These are phyloP conservation scores for Diaporthe batatas DNA, from an alignment of 2,329 filamentous ascomycete species.

Conservation along the genomic window DNA sequence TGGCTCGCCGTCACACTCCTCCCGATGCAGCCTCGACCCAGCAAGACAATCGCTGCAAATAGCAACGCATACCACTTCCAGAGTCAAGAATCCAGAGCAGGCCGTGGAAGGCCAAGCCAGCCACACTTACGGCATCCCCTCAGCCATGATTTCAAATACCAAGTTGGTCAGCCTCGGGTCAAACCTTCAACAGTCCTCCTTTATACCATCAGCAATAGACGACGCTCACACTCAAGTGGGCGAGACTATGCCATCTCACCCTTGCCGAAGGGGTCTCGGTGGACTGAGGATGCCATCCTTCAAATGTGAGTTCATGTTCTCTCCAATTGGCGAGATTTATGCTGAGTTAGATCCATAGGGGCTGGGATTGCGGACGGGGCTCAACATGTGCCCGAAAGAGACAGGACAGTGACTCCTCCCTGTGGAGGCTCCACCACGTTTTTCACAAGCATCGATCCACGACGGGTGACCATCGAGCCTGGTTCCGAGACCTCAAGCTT, in stretches of 20 bases:
- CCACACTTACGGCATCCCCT: background rate
- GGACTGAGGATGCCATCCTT: slow-evolving; percentile 35
- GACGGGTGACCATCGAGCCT: slow-evolving; percentile 42
- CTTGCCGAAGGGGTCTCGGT: slow-evolving; percentile 10
- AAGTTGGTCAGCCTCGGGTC: background rate
- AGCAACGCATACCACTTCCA: background rate
- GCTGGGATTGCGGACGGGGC: background rate
- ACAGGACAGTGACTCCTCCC: slow-evolving; percentile 9
- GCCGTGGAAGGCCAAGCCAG: no score
- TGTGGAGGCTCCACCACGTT: slow-evolving; percentile 6
- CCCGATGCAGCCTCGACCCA: background rate
- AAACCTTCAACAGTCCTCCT: background rate
- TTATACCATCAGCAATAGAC: background rate
- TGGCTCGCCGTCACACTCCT: background rate
- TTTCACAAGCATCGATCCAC: slow-evolving; percentile 27
- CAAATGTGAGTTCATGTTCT: slow-evolving; percentile 22
- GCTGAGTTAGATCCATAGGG: slow-evolving; percentile 16
- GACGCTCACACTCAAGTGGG: background rate
- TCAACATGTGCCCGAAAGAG: background rate
- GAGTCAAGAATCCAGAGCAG: background rate
- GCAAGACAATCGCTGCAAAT: background rate
- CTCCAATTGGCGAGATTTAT: background rate
- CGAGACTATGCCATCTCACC: background rate
- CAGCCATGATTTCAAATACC: background rate
- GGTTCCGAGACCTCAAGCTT: slow-evolving; percentile 56